Conservation (phyloP, 2,329 filamentous ascomycete species). For the Dryadomyces quercivorus region DNA sequence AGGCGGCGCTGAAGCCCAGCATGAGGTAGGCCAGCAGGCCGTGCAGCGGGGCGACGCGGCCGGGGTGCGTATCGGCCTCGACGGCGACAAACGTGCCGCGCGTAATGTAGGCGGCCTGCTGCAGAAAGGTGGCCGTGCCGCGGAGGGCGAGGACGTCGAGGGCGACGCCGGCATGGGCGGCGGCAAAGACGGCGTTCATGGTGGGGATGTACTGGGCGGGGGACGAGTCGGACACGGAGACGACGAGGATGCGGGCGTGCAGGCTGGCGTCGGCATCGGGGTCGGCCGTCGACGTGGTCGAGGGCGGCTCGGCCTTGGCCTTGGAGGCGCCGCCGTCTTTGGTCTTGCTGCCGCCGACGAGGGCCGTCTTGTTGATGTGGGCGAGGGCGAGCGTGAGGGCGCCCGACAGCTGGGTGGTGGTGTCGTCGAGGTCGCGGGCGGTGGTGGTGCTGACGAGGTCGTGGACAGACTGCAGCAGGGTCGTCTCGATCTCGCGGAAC, state of each 20-base stretch:
- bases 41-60: slow-evolving; percentile 24
- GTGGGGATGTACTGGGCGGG: slow-evolving; percentile 92
- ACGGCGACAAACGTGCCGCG: slow-evolving; percentile 43
- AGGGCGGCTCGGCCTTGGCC: slow-evolving; percentile 13
- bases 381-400: slow-evolving; percentile 81
- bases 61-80: slow-evolving; percentile 13
- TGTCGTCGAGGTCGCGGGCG: slow-evolving; percentile 51
- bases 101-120: slow-evolving; percentile 66
- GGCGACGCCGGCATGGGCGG: slow-evolving; percentile 73
- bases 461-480: slow-evolving; percentile 62
- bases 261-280: slow-evolving; percentile 32
- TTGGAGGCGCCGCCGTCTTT: slow-evolving; percentile 2
- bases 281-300: slow-evolving; percentile 16
- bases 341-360: slow-evolving; percentile 8
- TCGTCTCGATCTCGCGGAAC: slow-evolving; percentile 75
- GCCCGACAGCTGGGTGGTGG: slow-evolving; percentile 79
- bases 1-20: slow-evolving; percentile 57
- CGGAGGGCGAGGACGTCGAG: slow-evolving; percentile 85
- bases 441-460: slow-evolving; percentile 61
- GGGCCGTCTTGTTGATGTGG: slow-evolving; percentile 69
- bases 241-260: slow-evolving; percentile 72
- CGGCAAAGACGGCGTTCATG: slow-evolving; percentile 97
- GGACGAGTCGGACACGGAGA: slow-evolving; percentile 77
- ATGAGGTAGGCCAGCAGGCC: slow-evolving; percentile 87
- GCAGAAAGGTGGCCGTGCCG: slow-evolving; percentile 80